These are phyloP conservation scores for Thelonectria rubi DNA, from an alignment of 2,329 filamentous ascomycete species.

Conservation along the genomic window DNA sequence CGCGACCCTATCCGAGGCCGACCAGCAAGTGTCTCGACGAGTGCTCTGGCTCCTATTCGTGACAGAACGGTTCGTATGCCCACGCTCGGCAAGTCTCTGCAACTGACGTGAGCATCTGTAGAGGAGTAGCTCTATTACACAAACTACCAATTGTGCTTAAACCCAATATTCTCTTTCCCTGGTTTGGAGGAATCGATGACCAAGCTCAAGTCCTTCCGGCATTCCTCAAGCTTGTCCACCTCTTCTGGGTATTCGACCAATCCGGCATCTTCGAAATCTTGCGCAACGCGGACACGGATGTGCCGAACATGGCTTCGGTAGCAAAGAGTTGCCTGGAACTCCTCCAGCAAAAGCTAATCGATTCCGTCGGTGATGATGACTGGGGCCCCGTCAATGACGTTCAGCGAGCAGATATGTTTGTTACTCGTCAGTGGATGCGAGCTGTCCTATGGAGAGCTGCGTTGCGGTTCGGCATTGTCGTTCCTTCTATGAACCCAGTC, in stretches of 20 bases:
- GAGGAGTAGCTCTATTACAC: constrained; percentile 60
- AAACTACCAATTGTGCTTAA: constrained; percentile 57
- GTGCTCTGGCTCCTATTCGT: constrained; percentile 60
- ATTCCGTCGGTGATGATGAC: constrained; percentile 50
- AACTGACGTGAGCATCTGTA: constrained; percentile 30
- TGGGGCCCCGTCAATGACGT: constrained; percentile 54
- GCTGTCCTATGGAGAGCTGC: constrained; percentile 57
- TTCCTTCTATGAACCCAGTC: constrained; percentile 49
- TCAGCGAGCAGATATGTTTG: constrained; percentile 58
- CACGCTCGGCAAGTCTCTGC: not conserved
- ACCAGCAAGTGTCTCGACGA: constrained; percentile 56
- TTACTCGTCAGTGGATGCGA: constrained; percentile 61
- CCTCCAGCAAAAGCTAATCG: constrained; percentile 54
- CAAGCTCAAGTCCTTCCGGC: constrained; percentile 56
- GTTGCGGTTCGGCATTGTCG: constrained; percentile 45
- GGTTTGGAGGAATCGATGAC: constrained; percentile 49
- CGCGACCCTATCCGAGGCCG: constrained; percentile 44
- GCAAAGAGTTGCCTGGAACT: constrained; percentile 48
- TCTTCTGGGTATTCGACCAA: constrained; percentile 61
- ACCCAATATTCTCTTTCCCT: constrained; percentile 50
- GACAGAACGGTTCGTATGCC: constrained; percentile 50
- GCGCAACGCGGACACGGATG: constrained; percentile 48
- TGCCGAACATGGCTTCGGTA: constrained; percentile 43
- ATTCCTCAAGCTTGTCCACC: constrained; percentile 58
- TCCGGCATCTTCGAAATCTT: constrained; percentile 59